Base-by-base conservation (phyloP, 108 stramenopile genomes). In the Skeletonema marinoi region DNA sequence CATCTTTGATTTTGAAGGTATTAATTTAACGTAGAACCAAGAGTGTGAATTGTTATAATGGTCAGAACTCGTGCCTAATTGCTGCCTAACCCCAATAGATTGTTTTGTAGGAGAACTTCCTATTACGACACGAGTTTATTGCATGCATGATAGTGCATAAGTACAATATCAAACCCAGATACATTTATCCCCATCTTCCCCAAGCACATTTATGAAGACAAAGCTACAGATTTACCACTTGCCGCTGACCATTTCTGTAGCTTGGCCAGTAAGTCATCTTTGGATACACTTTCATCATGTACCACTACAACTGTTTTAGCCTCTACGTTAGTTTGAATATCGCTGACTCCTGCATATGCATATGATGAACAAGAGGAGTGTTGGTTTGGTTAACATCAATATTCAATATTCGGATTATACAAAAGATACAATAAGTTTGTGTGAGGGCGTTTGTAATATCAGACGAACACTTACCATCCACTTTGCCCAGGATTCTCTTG, bases 281-380 rank as follows among this genome's bases (percentile, higher is more conserved):
- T 82, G 3, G 91, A 70, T 25, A 92, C 88, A 32, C 68, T 73
- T 13, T 83, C 86, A 44, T 81, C 80, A 13, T 88, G 87, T 11
- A 83, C 66, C 10, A 94, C 91, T 30, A 88, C 75, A 14, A 92
- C 93, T 21, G 80, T 70, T 80, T 94, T 91, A 25, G 91, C 78
- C 46, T 85, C 88, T 16, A 92, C 88, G 77, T 91, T 78, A 9
- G 93, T 83, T 65, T 88, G 85, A n/a, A 92, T 77, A 56, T 76
- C 83, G 8, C 76, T 64, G 10, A 92, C 93, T 10, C 93, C 92
- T 92, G 51, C 9, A 65, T 58, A 9, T 11, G 50, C 17, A 16
- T 17, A 2, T 21, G 19, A 44, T 30, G 9, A 4, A 8, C 14
- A n/a, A 32, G 36, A 25, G 32, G 31, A 25, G 14, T n/a, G 39